Evolutionary conservation across 371 early-diverging fungal species (phyloP), one percentile per base, ranked within the genome.

Genomic region (Apophysomyces trapeziformis): DNA sequence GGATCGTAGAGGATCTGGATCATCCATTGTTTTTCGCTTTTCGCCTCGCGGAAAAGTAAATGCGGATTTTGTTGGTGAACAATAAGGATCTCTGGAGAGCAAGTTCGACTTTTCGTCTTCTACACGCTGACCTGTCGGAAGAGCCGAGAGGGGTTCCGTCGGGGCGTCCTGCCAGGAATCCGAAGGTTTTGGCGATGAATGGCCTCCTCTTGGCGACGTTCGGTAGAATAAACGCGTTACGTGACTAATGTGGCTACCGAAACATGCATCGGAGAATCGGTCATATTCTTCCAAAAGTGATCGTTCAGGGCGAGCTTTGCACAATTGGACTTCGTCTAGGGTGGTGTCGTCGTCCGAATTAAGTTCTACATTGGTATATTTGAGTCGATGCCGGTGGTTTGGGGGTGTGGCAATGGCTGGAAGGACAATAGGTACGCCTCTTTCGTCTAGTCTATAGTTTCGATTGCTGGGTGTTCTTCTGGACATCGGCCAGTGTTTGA

Each of bases 241-340:
- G 18, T 70, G 43, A 37, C 56, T 62, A 16, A 26, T 58, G 9
- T 64, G 54, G 38, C 54, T 32, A 9, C 54, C 35, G 32, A 35
- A 54, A 32, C 32, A 41, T 9, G 57, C 64, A 63, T 56, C 54
- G 9, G 56, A 56, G 12, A 47, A 64, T 37, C 38, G 46, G 58
- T 67, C 65, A 41, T 71, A 65, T 5, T 59, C 65, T 5, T 67
- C 56, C 57, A 67, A 37, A 35, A 70, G 68, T 1, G 65, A 62
- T 38, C 35, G 57, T 11, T 67, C 67, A 36, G 35, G 38, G 5
- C 62, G 56, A 11, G 50, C 44, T 9, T 57, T 59, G 21, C 65
- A 71, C 36, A 68, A 45, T 46, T 61, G 68, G 1, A 71, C 71
- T 62, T 71, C 68, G 63, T 71, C 71, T 9, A 56, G 45, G 11